Base-by-base conservation (phyloP, 495 filamentous ascomycete species). In the Aspergillus baeticus region DNA sequence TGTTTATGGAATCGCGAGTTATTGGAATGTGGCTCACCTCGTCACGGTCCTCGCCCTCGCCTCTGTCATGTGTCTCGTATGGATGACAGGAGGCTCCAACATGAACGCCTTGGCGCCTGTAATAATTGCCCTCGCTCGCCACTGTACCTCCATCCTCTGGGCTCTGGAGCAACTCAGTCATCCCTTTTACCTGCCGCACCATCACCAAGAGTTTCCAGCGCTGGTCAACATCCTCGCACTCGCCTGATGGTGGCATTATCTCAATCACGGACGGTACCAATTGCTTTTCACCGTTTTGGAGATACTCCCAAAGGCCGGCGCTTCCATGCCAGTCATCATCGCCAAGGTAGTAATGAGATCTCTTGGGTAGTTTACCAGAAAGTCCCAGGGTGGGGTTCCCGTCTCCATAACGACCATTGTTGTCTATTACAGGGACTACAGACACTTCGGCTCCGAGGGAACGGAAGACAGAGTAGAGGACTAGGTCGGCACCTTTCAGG, bases 401-500 rank as follows among this genome's bases (percentile, higher is more conserved):
- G 15, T 31, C 26, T 8, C 38, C 35, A 21, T 51, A 51, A 13
- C 14, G 10, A 1, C 43, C 57, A 14, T 33, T 22, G 7, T 18
- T 6, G 7, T 63, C 51, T 10, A 60, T 21, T 15, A 70, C 39
- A 4, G 63, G 67, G 4, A 55, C 45, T 2, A 64, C 31, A 5
- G 59, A 35, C 11, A 59, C 44, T 2, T 63, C 15, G 5, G 64
- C 23, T 4, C 63, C 63, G 1, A 71, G 57, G 1, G 61, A 60
- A 18, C 51, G 51, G 37, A 68, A 51, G 1, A 65, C 51, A 5
- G 61, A 50, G 43, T 66, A 71, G 0, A 68, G 14, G 0, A 59
- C 54, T 5, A 68, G 51, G 34, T 69, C 67, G 1, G 51, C 55
- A 0, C 67, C 65, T 46, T 71, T 68, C 1, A 71, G 49, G 0